Base-by-base conservation (phyloP, 768 basidiomycete genomes). In the Galerina sulciceps region DNA sequence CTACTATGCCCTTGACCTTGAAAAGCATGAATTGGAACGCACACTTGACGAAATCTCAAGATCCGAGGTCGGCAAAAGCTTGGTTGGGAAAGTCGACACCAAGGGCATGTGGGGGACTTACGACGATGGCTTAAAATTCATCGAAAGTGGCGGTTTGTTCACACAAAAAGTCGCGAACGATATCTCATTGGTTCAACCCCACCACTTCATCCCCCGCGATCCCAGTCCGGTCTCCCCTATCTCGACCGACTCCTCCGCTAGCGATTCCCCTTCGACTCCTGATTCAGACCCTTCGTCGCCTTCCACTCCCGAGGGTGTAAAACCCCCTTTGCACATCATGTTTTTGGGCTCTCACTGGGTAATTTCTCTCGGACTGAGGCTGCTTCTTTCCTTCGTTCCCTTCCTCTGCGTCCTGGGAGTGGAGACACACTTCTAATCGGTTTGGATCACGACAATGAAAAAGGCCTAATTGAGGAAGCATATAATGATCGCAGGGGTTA, bases 341-440 rank as follows among this genome's bases (percentile, higher is more conserved):
- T 98, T 97, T 78, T 78, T 99, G 15, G 97, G 96, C 0, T 95
- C 92, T 93, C 93, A 0, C 70, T 99, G 6, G 97, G 96, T 6
- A 99, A 98, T 77, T 98, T 99, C 71, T 66, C 79, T 5, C 83
- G 94, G 11, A 76, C 78, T 4, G 89, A 83, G 20, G 91, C 89
- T 9, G 82, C 80, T 0, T 73, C 80, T 0, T 98, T 99, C 74
- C 82, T 99, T 50, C 79, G 80, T 6, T 85, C 86, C 2, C 76
- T 98, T 26, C 95, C 95, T 4, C 78, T 98, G 22, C 85, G 89
- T 13, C 76, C 90, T 10, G 83, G 87, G 6, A 79, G 76, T 17
- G 88, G 87, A 2, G 96, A 97, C 70, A 96, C 93, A 0, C 79
- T 98, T 8, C 76, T 98, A 2, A 80, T 99, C 10, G 96, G 96